Base-by-base conservation (phyloP, 2,329 filamentous ascomycete species). In the Trichophyton simii region DNA sequence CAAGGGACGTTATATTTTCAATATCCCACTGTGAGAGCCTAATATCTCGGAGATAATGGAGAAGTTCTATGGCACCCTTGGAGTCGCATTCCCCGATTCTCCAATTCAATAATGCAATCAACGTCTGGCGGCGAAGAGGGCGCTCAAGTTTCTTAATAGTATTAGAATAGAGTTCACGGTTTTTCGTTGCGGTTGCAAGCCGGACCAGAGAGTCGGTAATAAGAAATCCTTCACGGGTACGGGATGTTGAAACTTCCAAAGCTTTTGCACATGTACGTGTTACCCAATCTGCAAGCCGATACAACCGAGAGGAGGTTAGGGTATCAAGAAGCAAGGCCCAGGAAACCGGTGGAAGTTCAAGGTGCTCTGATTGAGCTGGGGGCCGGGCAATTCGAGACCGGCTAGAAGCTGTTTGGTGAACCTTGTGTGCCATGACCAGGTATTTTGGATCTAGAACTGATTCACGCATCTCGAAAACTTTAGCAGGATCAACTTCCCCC, bases 141-240 rank as follows among this genome's bases (percentile, higher is more conserved):
- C 66, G 65, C n/a, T 60, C 36, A 55, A 75, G 65, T 11, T 67
- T 68, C 3, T 66, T 62, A 2, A 72, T 65, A 41, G 74, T 68
- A 6, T 66, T 54, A 31, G 70, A 65, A 36, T 69, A 68, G 22
- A 76, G 67, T 3, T 66, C 61, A 6, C 57, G 60, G 63, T 84
- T 78, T 44, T 76, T 71, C 9, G 79, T 78, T 18, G 78, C 76
- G 9, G 77, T 72, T 5, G 81, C 82, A 65, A 82, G 84, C 18
- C 79, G 77, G 38, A 83, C 73, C 31, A 85, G 71, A 0, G 81
- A 77, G 11, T 82, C 77, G 2, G 78, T 75, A 25, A 85, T 71
- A 57, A 72, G 71, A 34, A 76, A 76, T 5, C 41, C 36, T 63
- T 82, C 71, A 2, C 67, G 67, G 65, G 82, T 83, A 28, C 76